A percentile compares a stretch with the other conserved stretches of the same genome.
Conservation (phyloP, 129 eudicot species). For the Flaveria sonorensis region DNA sequence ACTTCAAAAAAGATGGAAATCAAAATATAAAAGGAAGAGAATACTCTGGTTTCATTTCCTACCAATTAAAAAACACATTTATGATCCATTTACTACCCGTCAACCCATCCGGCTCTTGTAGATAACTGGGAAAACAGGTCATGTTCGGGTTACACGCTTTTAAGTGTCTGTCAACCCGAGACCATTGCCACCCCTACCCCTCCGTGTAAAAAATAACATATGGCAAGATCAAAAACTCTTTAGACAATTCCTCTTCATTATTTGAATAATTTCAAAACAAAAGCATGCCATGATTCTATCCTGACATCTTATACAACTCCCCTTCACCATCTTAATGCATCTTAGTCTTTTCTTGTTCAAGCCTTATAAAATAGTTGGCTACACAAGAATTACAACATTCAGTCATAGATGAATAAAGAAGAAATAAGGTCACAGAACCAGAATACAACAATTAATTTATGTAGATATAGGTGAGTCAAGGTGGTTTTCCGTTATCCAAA, state of each 20-base stretch:
- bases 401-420: slow-evolving; percentile 31
- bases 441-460: background rate
- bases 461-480: slow-evolving; percentile 36
- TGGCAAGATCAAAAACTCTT: background rate
- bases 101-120: too few species aligned
- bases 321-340: slow-evolving; percentile 8
- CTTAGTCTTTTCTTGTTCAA: background rate
- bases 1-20: too few species aligned
- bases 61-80: too few species aligned
- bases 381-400: slow-evolving; percentile 36
- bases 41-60: too few species aligned
- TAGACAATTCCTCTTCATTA: background rate
- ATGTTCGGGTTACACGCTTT: too few species aligned
- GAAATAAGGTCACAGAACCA: slow-evolving; percentile 23
- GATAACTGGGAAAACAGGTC: too few species aligned
- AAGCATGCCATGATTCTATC: slow-evolving; percentile 20
- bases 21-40: too few species aligned
- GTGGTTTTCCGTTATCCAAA: slow-evolving; percentile 77
- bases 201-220: background rate
- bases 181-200: background rate
- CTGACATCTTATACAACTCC: slow-evolving; percentile 19
- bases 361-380: slow-evolving; percentile 25
- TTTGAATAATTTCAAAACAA: slow-evolving; percentile 12
- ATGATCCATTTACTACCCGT: too few species aligned
- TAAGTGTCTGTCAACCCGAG: background rate